phyloP scores from a whole-genome alignment of 2,329 filamentous ascomycete genomes.

The Aspergillus felis region DNA sequence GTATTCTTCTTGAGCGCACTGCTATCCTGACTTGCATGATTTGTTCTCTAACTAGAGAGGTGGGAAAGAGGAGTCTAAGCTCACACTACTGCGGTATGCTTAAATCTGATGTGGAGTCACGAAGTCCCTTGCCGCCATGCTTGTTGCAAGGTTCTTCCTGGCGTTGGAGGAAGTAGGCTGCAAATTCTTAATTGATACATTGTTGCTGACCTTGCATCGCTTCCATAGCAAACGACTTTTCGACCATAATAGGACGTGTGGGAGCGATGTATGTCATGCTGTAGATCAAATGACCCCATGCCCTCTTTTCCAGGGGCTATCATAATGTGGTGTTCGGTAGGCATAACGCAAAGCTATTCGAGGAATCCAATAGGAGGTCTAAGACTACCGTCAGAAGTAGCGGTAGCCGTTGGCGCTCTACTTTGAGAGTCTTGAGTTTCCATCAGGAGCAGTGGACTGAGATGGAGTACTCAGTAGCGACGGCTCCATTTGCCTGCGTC shows the following conservation, averaged over 20 bases:
- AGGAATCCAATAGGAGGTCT: slow-evolving; percentile 71
- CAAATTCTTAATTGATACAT: background rate
- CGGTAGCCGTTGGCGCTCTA: too few relatives aligned
- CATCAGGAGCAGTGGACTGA: too few relatives aligned
- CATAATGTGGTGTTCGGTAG: slow-evolving; percentile 47
- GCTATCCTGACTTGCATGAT: too few relatives aligned
- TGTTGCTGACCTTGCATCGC: background rate
- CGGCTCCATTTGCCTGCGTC: too few relatives aligned
- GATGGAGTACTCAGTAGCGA: too few relatives aligned
- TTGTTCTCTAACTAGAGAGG: too few relatives aligned
- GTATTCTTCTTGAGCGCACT: too few relatives aligned
- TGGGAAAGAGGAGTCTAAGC: too few relatives aligned
- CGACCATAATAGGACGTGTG: slow-evolving; percentile 80
- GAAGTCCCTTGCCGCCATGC: slow-evolving; percentile 64
- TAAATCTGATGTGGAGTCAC: slow-evolving; percentile 69
- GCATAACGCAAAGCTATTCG: slow-evolving; percentile 24
- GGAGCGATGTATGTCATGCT: slow-evolving; percentile 75
- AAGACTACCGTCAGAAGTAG: slow-evolving; percentile 50
- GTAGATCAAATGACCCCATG: slow-evolving; percentile 81
- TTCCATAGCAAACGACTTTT: slow-evolving; percentile 52
- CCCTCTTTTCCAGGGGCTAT: slow-evolving; percentile 58
- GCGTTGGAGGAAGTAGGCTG: slow-evolving; percentile 64
- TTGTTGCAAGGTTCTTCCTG: slow-evolving; percentile 70
- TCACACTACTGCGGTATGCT: slow-evolving; percentile 45
- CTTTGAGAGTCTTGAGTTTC: too few relatives aligned